phyloP scores from a whole-genome alignment of 2,329 filamentous ascomycete species.

The Shiraia bambusicola region DNA sequence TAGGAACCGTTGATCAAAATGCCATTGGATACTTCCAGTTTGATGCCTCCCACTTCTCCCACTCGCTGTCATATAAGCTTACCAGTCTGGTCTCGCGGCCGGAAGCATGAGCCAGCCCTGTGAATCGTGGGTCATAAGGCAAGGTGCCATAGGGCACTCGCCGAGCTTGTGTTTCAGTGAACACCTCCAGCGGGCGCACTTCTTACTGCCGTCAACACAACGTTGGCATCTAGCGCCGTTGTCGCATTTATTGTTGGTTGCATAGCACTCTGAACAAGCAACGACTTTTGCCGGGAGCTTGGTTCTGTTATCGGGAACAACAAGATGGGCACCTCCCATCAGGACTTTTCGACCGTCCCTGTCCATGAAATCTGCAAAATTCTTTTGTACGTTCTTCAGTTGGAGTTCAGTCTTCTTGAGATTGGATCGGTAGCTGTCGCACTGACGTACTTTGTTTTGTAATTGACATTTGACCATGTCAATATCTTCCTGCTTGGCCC shows the following conservation, averaged over 20 bases:
- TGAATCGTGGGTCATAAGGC: conserved; percentile 23
- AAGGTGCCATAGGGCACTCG: conserved; percentile 23
- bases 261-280: conserved; percentile 34
- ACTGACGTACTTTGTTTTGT: conserved; percentile 20
- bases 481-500: conserved; percentile 6
- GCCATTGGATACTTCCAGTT: no score
- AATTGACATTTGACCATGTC: conserved; percentile 15
- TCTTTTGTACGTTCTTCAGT: conserved; percentile 3
- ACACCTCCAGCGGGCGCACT: conserved; percentile 35
- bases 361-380: conserved; percentile 11
- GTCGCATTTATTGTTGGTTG: conserved; percentile 29
- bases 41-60: no score
- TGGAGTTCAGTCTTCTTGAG: conserved; percentile 10
- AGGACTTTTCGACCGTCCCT: conserved; percentile 15
- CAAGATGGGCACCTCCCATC: conserved; percentile 29
- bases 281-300: conserved; percentile 26
- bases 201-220: conserved; percentile 20
- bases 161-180: conserved; percentile 25
- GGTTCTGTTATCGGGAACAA: conserved; percentile 14
- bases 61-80: background rate
- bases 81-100: conserved; percentile 21
- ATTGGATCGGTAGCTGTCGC: conserved; percentile 21
- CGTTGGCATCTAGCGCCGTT: conserved; percentile 19
- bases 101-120: conserved; percentile 19
- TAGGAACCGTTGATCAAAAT: no score